Conservation (phyloP, 2,329 filamentous ascomycete species). For the Ilyonectria sp. region DNA sequence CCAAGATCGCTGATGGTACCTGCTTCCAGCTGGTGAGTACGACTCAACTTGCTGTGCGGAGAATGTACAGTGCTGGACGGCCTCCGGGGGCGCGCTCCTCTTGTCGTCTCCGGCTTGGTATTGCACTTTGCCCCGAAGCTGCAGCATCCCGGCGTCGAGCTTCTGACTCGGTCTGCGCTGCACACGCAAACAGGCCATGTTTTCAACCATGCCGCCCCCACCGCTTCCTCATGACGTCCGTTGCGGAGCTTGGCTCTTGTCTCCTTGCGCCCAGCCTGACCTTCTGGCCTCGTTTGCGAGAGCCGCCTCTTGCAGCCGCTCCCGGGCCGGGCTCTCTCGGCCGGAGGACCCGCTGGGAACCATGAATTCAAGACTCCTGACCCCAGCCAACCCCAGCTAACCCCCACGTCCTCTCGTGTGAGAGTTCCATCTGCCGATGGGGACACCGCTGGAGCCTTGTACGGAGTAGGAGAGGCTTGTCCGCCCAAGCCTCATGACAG, state of each 20-base stretch:
- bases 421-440: slow-evolving; percentile 35
- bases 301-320: slow-evolving; percentile 32
- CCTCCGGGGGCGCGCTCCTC: slow-evolving; percentile 11
- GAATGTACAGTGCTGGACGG: not conserved
- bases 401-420: slow-evolving; percentile 44
- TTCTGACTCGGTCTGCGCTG: slow-evolving; percentile 9
- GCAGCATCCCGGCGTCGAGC: slow-evolving; percentile 6
- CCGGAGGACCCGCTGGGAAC: slow-evolving; percentile 37
- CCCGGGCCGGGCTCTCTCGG: slow-evolving; percentile 46
- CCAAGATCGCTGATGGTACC: slow-evolving; percentile 44
- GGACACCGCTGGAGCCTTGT: slow-evolving; percentile 31
- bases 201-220: slow-evolving; percentile 28
- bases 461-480: slow-evolving; percentile 18
- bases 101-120: slow-evolving; percentile 3
- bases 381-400: slow-evolving; percentile 36
- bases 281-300: slow-evolving; percentile 17
- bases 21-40: slow-evolving; percentile 36
- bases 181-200: slow-evolving; percentile 20
- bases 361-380: slow-evolving; percentile 29
- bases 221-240: slow-evolving; percentile 22
- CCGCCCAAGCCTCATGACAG: slow-evolving; percentile 45
- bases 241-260: slow-evolving; percentile 6
- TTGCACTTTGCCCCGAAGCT: slow-evolving; percentile 5
- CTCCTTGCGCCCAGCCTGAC: slow-evolving; percentile 4
- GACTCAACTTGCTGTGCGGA: not conserved